Conservation (phyloP, 345 rosid species). For the Conringia planisiliqua region DNA sequence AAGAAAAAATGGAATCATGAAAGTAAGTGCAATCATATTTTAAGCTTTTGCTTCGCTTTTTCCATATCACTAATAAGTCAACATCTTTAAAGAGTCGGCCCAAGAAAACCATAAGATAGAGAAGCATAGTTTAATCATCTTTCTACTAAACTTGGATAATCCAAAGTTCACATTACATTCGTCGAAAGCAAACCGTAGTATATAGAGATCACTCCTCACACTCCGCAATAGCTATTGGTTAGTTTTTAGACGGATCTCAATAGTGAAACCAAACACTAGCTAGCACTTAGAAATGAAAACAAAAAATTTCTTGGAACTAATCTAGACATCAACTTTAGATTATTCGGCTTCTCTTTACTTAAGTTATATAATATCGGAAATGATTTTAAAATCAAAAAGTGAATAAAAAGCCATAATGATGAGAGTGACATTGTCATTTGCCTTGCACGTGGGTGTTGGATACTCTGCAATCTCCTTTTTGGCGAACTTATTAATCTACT, state of each 20-base stretch:
- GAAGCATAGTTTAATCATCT: not conserved
- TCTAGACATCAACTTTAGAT: not conserved
- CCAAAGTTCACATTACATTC: not conserved
- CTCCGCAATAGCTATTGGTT: not conserved
- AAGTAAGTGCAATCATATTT: slow-evolving; percentile 28
- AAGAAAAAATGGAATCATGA: slow-evolving; percentile 1
- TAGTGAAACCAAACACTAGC: not conserved
- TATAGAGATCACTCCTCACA: not conserved
- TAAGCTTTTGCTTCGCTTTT: slow-evolving; percentile 19
- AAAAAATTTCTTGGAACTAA: not conserved
- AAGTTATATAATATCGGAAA: not conserved
- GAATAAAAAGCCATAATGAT: slow-evolving; percentile 30
- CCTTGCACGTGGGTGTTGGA: slow-evolving; percentile 38
- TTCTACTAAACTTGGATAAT: not conserved
- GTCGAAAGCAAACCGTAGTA: not conserved
- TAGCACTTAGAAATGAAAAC: not conserved
- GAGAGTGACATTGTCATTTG: slow-evolving; percentile 33
- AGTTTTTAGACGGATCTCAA: not conserved
- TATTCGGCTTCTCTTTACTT: not conserved
- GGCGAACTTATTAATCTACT: not conserved
- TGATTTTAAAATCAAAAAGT: slow-evolving; percentile 1
- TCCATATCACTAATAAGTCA: slow-evolving; percentile 21
- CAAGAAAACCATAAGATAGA: not conserved
- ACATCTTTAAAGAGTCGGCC: slow-evolving; percentile 19
- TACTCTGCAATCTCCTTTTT: slow-evolving; percentile 32